These are phyloP conservation scores for Arachnomyces sp. DNA, from an alignment of 2,329 filamentous ascomycete species.

Conservation along the genomic window DNA sequence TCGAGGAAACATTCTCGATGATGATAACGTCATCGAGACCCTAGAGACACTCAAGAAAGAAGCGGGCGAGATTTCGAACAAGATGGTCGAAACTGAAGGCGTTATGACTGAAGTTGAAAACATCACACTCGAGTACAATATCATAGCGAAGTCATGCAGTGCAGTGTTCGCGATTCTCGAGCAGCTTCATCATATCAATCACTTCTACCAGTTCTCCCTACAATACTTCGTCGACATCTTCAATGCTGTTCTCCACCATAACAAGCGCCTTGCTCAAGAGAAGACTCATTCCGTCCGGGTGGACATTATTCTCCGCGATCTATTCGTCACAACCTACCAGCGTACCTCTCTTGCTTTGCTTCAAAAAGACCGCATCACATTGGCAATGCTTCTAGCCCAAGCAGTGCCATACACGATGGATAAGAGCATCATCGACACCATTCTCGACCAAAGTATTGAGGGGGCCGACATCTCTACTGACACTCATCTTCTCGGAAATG, in stretches of 20 bases:
- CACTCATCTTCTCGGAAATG: constrained; percentile 56
- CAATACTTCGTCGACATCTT: constrained; percentile 99
- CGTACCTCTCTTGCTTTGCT: constrained; percentile 87
- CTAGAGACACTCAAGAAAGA: constrained; percentile 97
- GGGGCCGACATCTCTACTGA: constrained; percentile 73
- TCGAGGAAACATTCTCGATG: constrained; percentile 93
- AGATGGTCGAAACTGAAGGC: constrained; percentile 94
- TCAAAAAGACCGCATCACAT: constrained; percentile 87
- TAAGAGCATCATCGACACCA: constrained; percentile 74
- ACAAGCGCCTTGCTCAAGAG: constrained; percentile 63
- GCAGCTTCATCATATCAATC: constrained; percentile 95
- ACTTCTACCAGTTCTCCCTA: constrained; percentile 98
- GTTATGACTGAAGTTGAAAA: constrained; percentile 97
- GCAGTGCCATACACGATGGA: constrained; percentile 96
- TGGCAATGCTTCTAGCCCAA: constrained; percentile 91
- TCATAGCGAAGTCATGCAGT: constrained; percentile 90
- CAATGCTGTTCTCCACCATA: constrained; percentile 77
- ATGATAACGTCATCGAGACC: constrained; percentile 96
- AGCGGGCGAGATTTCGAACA: constrained; percentile 87
- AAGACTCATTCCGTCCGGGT: constrained; percentile 71
- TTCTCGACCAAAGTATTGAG: constrained; percentile 70
- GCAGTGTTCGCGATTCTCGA: constrained; percentile 95
- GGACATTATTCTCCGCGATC: constrained; percentile 81
- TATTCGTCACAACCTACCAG: constrained; percentile 87
- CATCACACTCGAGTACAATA: constrained; percentile 88